Evolutionary conservation across 805 yeast species (phyloP).

Genomic region (Ogataea ganodermae): DNA sequence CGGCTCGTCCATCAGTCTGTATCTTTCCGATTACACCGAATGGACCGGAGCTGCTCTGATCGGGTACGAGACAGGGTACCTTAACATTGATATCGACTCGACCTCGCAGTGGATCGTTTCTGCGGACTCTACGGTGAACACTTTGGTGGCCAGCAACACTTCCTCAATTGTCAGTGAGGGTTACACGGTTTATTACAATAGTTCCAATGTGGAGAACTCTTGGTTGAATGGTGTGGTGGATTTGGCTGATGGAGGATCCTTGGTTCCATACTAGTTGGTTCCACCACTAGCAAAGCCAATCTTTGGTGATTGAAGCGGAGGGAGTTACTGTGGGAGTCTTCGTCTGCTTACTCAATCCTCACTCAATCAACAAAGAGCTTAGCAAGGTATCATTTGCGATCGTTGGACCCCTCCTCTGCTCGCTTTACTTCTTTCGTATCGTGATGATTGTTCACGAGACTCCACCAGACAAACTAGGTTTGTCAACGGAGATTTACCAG

Average conservation of each 20-base stretch:
- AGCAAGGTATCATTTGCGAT: too few species aligned
- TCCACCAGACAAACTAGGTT: too few species aligned
- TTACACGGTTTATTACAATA: slow-evolving; percentile 2
- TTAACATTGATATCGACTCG: slow-evolving; percentile 1
- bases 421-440: too few species aligned
- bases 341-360: too few species aligned
- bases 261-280: neutral
- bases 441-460: too few species aligned
- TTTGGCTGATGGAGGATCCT: neutral
- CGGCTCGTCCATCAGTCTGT: slow-evolving; percentile 3
- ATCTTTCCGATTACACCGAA: slow-evolving; percentile 2
- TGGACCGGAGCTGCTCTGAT: slow-evolving; percentile 9
- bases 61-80: slow-evolving; percentile 4
- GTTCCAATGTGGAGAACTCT: slow-evolving; percentile 5
- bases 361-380: too few species aligned
- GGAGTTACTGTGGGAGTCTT: too few species aligned
- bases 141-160: neutral
- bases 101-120: slow-evolving; percentile 5
- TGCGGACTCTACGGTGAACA: slow-evolving; percentile 2
- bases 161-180: slow-evolving; percentile 1
- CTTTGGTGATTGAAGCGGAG: too few species aligned
- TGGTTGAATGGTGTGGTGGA: slow-evolving; percentile 2
- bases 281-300: neutral
- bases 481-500: too few species aligned
- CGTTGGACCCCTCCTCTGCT: too few species aligned